These are phyloP conservation scores for Dictyostelium brefeldianum DNA, from an alignment of 78 protist species.

Conservation along the genomic window DNA sequence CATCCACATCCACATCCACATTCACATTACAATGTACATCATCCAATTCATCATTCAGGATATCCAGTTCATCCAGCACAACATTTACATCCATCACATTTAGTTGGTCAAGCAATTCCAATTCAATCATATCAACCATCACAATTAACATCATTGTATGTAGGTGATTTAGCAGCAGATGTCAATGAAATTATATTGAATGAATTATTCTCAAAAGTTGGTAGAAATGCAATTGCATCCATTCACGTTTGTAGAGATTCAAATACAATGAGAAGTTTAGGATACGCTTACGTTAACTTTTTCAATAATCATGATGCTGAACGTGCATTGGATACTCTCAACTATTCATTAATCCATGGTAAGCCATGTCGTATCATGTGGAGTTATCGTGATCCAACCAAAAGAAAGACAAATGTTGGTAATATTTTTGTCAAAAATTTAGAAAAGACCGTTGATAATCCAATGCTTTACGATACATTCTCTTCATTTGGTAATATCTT, in stretches of 20 bases:
- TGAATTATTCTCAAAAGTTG: constrained; percentile 94
- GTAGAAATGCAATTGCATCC: constrained; percentile 91
- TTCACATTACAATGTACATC: not conserved
- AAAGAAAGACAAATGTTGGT: constrained; percentile 97
- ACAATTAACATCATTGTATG: constrained; percentile 80
- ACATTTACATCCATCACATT: not conserved
- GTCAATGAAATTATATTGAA: constrained; percentile 93
- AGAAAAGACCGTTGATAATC: constrained; percentile 92
- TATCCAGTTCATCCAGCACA: not conserved
- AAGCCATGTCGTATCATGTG: constrained; percentile 98
- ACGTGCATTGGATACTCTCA: constrained; percentile 97
- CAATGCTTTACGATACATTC: constrained; percentile 93
- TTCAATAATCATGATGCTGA: constrained; percentile 93
- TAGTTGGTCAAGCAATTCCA: not conserved
- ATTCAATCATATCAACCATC: not conserved
- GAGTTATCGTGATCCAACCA: constrained; percentile 97
- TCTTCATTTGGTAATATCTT: constrained; percentile 89
- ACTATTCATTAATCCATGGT: constrained; percentile 92
- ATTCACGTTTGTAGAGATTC: constrained; percentile 97
- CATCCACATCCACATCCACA: not conserved
- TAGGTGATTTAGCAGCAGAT: constrained; percentile 86
- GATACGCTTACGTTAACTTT: constrained; percentile 99
- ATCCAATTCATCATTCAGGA: not conserved
- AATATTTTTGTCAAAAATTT: constrained; percentile 98
- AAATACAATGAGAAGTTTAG: constrained; percentile 93